These are phyloP conservation scores for Sequoia sempervirens DNA, from an alignment of 75 land plant genomes.

Conservation along the genomic window DNA sequence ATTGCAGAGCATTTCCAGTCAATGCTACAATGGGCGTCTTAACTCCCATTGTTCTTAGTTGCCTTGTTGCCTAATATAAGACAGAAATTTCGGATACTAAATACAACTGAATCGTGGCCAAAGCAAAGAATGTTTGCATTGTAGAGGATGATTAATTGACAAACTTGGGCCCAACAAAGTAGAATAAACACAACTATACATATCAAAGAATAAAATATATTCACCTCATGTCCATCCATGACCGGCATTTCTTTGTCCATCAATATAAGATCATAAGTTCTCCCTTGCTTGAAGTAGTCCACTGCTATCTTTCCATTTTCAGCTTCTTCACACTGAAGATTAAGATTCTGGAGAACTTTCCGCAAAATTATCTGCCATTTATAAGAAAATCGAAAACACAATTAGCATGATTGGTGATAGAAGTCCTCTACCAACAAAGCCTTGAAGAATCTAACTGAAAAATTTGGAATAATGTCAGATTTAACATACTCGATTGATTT, in stretches of 20 bases:
- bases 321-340: slow-evolving; percentile 53
- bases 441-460: not conserved
- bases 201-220: not conserved
- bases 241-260: slow-evolving; percentile 74
- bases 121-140: not conserved
- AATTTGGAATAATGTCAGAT: too few species aligned
- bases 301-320: slow-evolving; percentile 58
- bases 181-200: not conserved
- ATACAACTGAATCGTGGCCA: not conserved
- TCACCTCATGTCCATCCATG: slow-evolving; percentile 67
- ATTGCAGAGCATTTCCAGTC: slow-evolving; percentile 44
- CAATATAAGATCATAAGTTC: slow-evolving; percentile 42
- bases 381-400: not conserved
- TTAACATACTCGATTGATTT: slow-evolving; percentile 31
- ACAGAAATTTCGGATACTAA: not conserved
- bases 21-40: slow-evolving; percentile 57
- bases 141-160: not conserved
- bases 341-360: slow-evolving; percentile 37
- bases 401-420: not conserved
- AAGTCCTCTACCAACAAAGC: not conserved
- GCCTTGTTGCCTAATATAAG: slow-evolving; percentile 36
- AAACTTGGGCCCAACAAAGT: not conserved
- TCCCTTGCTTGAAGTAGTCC: slow-evolving; percentile 38
- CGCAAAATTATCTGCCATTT: slow-evolving; percentile 40
- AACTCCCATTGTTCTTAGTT: slow-evolving; percentile 45